These are phyloP conservation scores for Funneliformis caledonium DNA, from an alignment of 371 early-diverging fungal species.

Conservation along the genomic window DNA sequence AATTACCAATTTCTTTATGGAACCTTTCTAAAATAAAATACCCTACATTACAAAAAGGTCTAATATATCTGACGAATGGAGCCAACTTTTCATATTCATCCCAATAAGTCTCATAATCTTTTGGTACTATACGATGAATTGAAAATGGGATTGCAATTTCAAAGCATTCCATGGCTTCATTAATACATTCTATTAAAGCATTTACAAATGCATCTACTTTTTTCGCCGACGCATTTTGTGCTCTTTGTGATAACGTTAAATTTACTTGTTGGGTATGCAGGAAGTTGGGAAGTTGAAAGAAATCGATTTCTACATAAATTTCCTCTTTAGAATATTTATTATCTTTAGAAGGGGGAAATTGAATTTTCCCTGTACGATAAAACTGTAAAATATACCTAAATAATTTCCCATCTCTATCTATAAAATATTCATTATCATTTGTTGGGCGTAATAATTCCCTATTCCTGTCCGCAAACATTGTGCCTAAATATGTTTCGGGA, in stretches of 20 bases:
- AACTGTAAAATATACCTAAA: constrained; percentile 25
- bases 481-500: neutral
- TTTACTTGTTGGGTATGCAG: neutral
- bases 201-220: constrained; percentile 15
- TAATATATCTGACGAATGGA: neutral
- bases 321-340: constrained; percentile 4
- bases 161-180: neutral
- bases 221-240: neutral
- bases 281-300: constrained; percentile 15
- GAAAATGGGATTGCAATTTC: neutral
- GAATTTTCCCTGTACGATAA: constrained; percentile 35
- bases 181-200: neutral
- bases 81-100: neutral
- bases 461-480: constrained; percentile 9
- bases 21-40: constrained; percentile 22
- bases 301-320: constrained; percentile 16
- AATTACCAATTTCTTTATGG: constrained; percentile 3
- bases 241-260: neutral
- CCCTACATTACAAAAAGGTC: neutral
- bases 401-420: constrained; percentile 25
- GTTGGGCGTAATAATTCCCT: neutral
- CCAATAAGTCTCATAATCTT: neutral
- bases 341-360: neutral
- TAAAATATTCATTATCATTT: constrained; percentile 27
- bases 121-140: neutral